Percentiles rank a stretch among this genome's conserved stretches.
Evolutionary conservation across 1,284 basidiomycete genomes (phyloP).

Genomic region (Pascua sp.): DNA sequence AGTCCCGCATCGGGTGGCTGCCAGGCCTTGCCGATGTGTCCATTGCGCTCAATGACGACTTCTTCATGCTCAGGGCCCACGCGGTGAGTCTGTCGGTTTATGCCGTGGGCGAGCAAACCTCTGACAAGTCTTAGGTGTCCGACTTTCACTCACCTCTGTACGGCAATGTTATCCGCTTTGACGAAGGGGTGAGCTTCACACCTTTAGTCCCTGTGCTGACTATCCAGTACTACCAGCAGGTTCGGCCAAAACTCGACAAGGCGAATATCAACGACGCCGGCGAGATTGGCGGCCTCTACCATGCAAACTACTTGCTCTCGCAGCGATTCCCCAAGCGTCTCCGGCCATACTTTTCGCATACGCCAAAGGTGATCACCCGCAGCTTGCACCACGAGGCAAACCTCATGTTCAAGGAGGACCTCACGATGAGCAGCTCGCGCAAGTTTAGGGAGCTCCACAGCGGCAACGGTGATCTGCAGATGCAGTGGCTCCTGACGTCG

Average conservation of each 20-base stretch:
- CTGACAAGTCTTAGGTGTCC: slow-evolving; percentile 22
- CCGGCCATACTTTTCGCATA: slow-evolving; percentile 45
- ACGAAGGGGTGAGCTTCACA: slow-evolving; percentile 26
- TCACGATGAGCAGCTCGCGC: slow-evolving; percentile 30
- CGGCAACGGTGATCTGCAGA: slow-evolving; percentile 41
- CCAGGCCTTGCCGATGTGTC: slow-evolving; percentile 41
- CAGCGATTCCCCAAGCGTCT: slow-evolving; percentile 39
- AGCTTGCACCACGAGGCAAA: slow-evolving; percentile 44
- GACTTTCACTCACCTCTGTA: slow-evolving; percentile 45
- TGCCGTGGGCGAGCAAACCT: no score
- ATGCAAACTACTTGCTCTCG: slow-evolving; percentile 43
- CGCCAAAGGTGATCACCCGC: slow-evolving; percentile 43
- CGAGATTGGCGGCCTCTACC: slow-evolving; percentile 41
- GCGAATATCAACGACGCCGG: slow-evolving; percentile 36
- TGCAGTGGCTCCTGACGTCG: slow-evolving; percentile 41
- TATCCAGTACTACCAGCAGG: slow-evolving; percentile 33
- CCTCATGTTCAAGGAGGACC: slow-evolving; percentile 42
- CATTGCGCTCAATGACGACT: slow-evolving; percentile 44
- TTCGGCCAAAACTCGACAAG: slow-evolving; percentile 33
- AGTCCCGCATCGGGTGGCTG: slow-evolving; percentile 41
- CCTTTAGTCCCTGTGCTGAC: not conserved
- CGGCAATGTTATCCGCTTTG: slow-evolving; percentile 44
- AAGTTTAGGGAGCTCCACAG: slow-evolving; percentile 38
- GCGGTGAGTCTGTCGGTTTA: slow-evolving; percentile 7
- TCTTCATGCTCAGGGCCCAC: slow-evolving; percentile 22